Conservation (phyloP, 106 monocot species). For the Posidonia australis region DNA sequence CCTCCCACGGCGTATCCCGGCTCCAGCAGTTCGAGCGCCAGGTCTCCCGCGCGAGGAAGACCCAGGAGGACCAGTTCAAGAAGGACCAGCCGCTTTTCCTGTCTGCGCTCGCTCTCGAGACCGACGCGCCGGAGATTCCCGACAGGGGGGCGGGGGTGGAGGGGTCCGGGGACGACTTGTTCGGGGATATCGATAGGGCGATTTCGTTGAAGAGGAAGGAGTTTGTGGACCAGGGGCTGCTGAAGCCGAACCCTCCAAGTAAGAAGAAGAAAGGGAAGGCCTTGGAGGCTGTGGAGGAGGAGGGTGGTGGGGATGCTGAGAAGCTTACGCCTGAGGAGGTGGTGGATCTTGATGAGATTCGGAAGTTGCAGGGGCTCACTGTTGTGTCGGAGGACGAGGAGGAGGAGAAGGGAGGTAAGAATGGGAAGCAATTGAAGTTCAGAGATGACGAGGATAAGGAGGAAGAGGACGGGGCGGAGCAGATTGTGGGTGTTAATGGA, state of each 20-base stretch:
- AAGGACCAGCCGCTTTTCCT: slow-evolving; percentile 52
- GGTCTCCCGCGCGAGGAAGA: slow-evolving; percentile 58
- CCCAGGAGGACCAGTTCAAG: slow-evolving; percentile 49
- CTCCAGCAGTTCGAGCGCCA: slow-evolving; percentile 59
- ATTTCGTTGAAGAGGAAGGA: slow-evolving; percentile 74
- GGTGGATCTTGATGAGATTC: slow-evolving; percentile 75
- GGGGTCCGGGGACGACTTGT: slow-evolving; percentile 41
- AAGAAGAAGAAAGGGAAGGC: slow-evolving; percentile 11
- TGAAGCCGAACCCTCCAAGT: slow-evolving; percentile 34
- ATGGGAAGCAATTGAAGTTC: slow-evolving; percentile 1
- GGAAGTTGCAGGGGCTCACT: slow-evolving; percentile 44
- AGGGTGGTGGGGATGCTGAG: slow-evolving; percentile 20
- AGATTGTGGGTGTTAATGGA: neutral
- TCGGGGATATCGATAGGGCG: slow-evolving; percentile 76
- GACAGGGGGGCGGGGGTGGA: neutral
- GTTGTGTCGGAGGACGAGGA: slow-evolving; percentile 29
- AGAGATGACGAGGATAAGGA: slow-evolving; percentile 16
- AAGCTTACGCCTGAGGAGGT: slow-evolving; percentile 65
- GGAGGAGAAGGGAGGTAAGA: neutral
- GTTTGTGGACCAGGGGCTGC: slow-evolving; percentile 50
- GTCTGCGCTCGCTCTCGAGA: slow-evolving; percentile 39
- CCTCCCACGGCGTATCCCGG: slow-evolving; percentile 75
- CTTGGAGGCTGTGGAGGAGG: neutral
- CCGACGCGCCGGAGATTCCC: slow-evolving; percentile 17
- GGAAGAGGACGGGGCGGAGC: slow-evolving; percentile 1